Base-by-base conservation (phyloP, 2,329 filamentous ascomycete species). In the Elsinoe batatas region DNA sequence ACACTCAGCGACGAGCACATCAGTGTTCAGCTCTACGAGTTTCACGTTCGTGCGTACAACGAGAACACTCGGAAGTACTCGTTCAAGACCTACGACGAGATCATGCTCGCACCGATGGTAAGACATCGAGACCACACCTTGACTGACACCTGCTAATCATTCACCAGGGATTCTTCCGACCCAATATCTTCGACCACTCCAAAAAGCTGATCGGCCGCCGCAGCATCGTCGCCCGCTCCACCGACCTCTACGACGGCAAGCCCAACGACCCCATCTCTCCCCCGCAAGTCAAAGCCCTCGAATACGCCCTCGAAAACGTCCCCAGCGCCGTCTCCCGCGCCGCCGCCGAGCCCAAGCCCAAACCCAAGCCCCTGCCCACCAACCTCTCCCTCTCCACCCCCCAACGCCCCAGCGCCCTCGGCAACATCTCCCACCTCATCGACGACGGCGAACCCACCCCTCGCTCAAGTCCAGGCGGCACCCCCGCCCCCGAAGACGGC, bases 81-180 rank as follows among this genome's bases (percentile, higher is more conserved):
- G 38, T 97, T 96, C 78, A 97, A 97, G 76, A 91, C 88, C 0
- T 98, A 97, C 65, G 93, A 98, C 63, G 93, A 97, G 69, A 87
- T 94, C 18, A 88, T 95, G 63, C 78, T 98, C n/a, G 87, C 93
- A 0, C 87, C 91, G 1, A 89, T 95, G 85, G 74, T 76, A 65
- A 64, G 72, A 61, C 1, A 5, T 13, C 53, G n/a, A 26, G 11
- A 26, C 22, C 1, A 12, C 4, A 15, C 18, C 35, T 17, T 33
- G 11, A 11, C 17, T 35, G 11, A 26, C 32, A 36, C 40, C 18
- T 57, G 17, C 55, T 58, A 10, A 53, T 56, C 15, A 17, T 11
- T 5, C 15, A 22, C 12, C 56, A 77, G 74, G 91, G 90, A n/a
- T 87, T 91, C 64, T 96, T 94, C 69, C 87, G 91, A 58, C 91